Conservation (phyloP, 345 rosid genomes). For the Odontarrhena argentea region DNA sequence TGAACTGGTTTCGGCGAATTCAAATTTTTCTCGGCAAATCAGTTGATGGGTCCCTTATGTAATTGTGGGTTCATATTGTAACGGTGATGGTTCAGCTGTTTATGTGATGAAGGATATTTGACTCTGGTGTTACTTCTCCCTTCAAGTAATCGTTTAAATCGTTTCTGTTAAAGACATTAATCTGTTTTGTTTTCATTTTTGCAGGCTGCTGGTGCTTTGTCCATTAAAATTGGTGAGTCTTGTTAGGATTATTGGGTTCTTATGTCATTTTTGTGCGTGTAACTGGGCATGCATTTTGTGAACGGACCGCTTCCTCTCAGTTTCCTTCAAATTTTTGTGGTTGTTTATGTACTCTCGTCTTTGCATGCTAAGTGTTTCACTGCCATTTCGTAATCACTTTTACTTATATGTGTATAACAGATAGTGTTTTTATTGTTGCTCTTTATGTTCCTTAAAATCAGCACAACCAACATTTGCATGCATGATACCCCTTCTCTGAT, state of each 20-base stretch:
- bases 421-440: conserved; percentile 14
- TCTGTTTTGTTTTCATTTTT: conserved; percentile 20
- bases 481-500: conserved; percentile 18
- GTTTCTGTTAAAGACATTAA: conserved; percentile 19
- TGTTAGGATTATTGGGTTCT: conserved; percentile 5
- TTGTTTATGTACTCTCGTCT: neutral
- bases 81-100: conserved; percentile 24
- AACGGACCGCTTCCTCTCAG: neutral
- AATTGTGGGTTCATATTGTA: conserved; percentile 5
- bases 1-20: neutral
- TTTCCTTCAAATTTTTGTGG: neutral
- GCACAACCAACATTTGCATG: conserved; percentile 3
- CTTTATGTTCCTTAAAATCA: conserved; percentile 8
- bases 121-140: conserved; percentile 2
- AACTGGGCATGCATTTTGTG: neutral
- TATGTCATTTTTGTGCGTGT: conserved; percentile 18
- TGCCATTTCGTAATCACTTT: conserved; percentile 11
- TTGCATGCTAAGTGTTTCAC: conserved; percentile 6
- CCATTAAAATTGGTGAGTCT: conserved; percentile 88
- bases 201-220: conserved; percentile 97
- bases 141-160: conserved; percentile 9
- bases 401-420: neutral
- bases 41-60: neutral
- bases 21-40: neutral
- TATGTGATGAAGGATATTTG: conserved; percentile 7